phyloP scores from a whole-genome alignment of 2,329 filamentous ascomycete species.

The Myriosclerotinia scirpicola region DNA sequence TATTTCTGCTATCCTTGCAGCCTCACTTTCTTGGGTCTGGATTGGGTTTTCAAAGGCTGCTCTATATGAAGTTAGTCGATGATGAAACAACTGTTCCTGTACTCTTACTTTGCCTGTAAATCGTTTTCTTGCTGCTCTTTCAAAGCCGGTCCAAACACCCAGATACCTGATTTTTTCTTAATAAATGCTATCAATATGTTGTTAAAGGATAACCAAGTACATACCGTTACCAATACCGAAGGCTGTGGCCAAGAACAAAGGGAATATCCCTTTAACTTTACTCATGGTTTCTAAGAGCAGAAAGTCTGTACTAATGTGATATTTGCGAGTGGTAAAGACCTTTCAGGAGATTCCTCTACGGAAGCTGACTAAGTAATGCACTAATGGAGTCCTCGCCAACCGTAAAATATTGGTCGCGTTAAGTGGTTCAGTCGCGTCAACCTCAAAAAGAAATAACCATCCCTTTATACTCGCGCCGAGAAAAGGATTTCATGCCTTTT shows the following conservation, averaged over 20 bases:
- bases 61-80: slow-evolving; percentile 28
- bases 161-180: slow-evolving; percentile 31
- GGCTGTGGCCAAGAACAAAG: slow-evolving; percentile 35
- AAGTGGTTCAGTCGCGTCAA: slow-evolving; percentile 24
- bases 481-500: slow-evolving; percentile 11
- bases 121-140: slow-evolving; percentile 35
- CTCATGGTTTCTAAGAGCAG: slow-evolving; percentile 32
- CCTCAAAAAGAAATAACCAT: slow-evolving; percentile 18
- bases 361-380: slow-evolving; percentile 10
- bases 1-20: slow-evolving; percentile 30
- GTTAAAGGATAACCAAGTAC: background rate
- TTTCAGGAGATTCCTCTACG: background rate
- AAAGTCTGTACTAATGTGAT: slow-evolving; percentile 4
- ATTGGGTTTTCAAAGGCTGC: slow-evolving; percentile 26
- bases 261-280: slow-evolving; percentile 35
- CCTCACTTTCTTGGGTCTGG: slow-evolving; percentile 23
- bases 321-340: background rate
- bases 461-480: background rate
- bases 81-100: background rate
- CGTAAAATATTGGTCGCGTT: slow-evolving; percentile 20
- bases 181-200: background rate
- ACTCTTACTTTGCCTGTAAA: slow-evolving; percentile 29
- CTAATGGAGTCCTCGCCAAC: background rate
- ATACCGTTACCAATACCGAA: slow-evolving; percentile 40
- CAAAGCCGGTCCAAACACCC: slow-evolving; percentile 39